These are phyloP conservation scores for Rubus idaeus DNA, from an alignment of 306 rosid species.

Conservation along the genomic window DNA sequence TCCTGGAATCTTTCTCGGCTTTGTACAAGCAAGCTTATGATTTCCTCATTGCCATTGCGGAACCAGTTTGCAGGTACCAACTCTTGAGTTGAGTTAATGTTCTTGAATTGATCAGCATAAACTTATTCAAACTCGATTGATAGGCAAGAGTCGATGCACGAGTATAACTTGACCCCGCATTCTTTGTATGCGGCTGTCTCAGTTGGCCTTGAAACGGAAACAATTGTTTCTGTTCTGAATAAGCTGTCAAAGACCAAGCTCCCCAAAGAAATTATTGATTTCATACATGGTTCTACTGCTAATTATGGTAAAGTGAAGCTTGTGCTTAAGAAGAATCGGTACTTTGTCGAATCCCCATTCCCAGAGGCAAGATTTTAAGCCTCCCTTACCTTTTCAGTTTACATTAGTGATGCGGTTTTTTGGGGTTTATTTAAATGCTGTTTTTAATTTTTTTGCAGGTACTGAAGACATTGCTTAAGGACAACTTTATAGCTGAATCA, in stretches of 20 bases:
- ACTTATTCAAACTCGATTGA: slow-evolving; percentile 19
- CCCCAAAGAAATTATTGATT: slow-evolving; percentile 78
- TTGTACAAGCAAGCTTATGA: slow-evolving; percentile 93
- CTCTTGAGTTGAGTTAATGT: background rate
- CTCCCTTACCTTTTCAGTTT: background rate
- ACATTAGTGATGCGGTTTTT: slow-evolving; percentile 1
- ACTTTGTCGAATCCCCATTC: slow-evolving; percentile 87
- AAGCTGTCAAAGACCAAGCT: slow-evolving; percentile 87
- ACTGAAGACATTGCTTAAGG: slow-evolving; percentile 73
- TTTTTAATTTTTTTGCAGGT: slow-evolving; percentile 47
- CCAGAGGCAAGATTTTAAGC: slow-evolving; percentile 51
- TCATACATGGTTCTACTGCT: slow-evolving; percentile 76
- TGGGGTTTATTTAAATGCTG: slow-evolving; percentile 15
- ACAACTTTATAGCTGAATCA: slow-evolving; percentile 58
- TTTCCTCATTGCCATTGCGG: slow-evolving; percentile 88
- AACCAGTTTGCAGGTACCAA: slow-evolving; percentile 87
- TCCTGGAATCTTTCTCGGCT: slow-evolving; percentile 88
- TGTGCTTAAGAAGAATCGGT: slow-evolving; percentile 87
- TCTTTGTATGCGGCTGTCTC: slow-evolving; percentile 94
- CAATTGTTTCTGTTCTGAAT: slow-evolving; percentile 65
- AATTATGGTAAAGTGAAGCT: slow-evolving; percentile 97
- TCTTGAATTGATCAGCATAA: background rate
- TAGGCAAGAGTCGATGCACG: slow-evolving; percentile 97
- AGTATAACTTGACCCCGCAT: slow-evolving; percentile 90
- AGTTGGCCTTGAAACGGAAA: slow-evolving; percentile 85